Evolutionary conservation across 768 basidiomycete genomes (phyloP).

Genomic region (Lactifluus volemus): DNA sequence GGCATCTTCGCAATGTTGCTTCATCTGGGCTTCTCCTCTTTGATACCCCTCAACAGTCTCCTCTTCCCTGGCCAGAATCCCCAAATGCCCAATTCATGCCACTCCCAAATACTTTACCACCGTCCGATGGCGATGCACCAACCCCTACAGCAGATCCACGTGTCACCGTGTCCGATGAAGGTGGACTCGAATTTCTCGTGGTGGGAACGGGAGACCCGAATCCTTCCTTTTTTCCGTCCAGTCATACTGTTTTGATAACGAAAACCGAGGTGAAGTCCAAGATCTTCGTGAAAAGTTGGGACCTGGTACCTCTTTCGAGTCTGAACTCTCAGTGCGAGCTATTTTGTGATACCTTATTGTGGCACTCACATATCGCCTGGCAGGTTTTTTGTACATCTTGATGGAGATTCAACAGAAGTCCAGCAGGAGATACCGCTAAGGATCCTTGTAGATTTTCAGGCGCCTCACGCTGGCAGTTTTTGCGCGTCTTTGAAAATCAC

Average conservation of each 20-base stretch:
- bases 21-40: too few relatives aligned
- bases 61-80: neutral
- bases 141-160: neutral
- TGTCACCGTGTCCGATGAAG: constrained; percentile 1
- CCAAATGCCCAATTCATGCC: neutral
- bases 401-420: neutral
- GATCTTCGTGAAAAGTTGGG: neutral
- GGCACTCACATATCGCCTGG: neutral
- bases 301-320: neutral
- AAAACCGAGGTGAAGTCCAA: neutral
- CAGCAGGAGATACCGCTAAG: neutral
- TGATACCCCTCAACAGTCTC: neutral
- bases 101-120: neutral
- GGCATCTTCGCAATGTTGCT: constrained; percentile 2
- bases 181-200: constrained; percentile 2
- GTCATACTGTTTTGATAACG: neutral
- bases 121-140: neutral
- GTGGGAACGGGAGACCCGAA: neutral
- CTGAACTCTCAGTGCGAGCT: neutral
- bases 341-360: neutral
- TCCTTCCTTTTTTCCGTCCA: neutral
- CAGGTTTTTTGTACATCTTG: neutral
- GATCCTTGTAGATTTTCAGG: constrained; percentile 2
- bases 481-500: neutral
- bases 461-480: neutral